Percentiles rank a stretch among this genome's conserved stretches.
phyloP scores from a whole-genome alignment of 2,329 filamentous ascomycete species.

The Aspergillus brunneoviolaceus region DNA sequence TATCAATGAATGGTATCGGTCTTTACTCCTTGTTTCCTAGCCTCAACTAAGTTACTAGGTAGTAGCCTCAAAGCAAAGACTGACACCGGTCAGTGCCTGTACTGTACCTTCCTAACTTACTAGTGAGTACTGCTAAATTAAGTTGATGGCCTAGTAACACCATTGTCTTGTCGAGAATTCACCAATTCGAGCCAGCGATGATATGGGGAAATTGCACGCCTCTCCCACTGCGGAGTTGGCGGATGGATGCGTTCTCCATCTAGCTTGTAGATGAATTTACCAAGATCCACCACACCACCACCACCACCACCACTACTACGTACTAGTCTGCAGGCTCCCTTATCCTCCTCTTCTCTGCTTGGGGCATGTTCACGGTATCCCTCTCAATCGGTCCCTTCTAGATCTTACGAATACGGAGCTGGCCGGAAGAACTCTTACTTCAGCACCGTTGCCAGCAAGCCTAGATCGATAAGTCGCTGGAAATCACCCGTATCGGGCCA shows the following conservation, averaged over 20 bases:
- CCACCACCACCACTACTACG: neutral
- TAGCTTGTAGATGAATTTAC: neutral
- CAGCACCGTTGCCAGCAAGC: neutral
- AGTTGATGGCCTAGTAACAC: neutral
- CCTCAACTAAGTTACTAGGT: neutral
- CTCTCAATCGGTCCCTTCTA: neutral
- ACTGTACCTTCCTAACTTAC: neutral
- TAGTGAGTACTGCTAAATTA: conserved; percentile 5
- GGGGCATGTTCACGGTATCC: neutral
- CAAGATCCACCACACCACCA: neutral
- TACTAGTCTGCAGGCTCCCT: conserved; percentile 6
- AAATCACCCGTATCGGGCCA: neutral
- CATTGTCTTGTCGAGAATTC: neutral
- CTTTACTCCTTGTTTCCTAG: neutral
- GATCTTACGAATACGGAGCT: neutral
- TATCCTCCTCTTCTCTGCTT: conserved; percentile 3
- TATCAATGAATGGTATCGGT: neutral
- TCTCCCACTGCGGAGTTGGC: conserved; percentile 5
- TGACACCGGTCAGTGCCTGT: neutral
- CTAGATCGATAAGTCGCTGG: neutral
- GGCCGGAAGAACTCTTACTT: neutral
- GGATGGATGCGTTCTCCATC: conserved; percentile 4
- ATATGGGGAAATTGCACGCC: conserved; percentile 8
- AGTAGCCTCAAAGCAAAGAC: conserved; percentile 1
- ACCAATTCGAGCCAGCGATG: conserved; percentile 1